phyloP scores from a whole-genome alignment of 1,284 basidiomycete genomes.

The Rhodotorula sp. region DNA sequence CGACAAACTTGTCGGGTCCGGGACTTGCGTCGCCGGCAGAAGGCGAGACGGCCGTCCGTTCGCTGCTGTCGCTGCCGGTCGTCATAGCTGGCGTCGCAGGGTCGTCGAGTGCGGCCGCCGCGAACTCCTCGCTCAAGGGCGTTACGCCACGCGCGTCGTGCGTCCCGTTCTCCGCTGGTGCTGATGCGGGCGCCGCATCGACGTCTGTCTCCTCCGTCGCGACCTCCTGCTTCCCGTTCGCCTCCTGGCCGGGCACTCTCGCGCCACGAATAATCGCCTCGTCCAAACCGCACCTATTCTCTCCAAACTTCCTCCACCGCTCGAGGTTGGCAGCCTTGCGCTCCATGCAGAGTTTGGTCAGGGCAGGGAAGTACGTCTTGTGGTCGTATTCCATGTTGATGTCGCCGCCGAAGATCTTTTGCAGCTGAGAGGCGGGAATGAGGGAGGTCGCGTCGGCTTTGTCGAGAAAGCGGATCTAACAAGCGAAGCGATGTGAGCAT shows the following conservation, averaged over 20 bases:
- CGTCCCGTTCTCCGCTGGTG: background rate
- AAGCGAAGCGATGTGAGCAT: too few relatives aligned
- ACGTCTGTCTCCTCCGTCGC: background rate
- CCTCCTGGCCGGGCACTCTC: slow-evolving; percentile 1
- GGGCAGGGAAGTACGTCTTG: slow-evolving; percentile 48
- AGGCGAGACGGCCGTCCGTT: background rate
- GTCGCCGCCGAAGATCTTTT: slow-evolving; percentile 41
- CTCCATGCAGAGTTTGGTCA: slow-evolving; percentile 45
- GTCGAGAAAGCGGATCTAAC: slow-evolving; percentile 43
- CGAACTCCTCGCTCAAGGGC: slow-evolving; percentile 6
- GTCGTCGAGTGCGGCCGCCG: slow-evolving; percentile 1
- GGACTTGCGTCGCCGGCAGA: background rate
- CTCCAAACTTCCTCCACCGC: slow-evolving; percentile 47
- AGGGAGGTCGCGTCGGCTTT: slow-evolving; percentile 41
- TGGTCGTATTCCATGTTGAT: slow-evolving; percentile 48
- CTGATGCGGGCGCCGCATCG: background rate
- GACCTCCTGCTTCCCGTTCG: background rate
- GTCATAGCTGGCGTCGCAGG: background rate
- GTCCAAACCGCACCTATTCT: slow-evolving; percentile 45
- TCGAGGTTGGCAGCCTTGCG: slow-evolving; percentile 46
- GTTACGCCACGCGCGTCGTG: background rate
- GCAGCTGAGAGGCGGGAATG: slow-evolving; percentile 41
- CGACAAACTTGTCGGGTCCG: slow-evolving; percentile 25
- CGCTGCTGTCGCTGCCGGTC: background rate
- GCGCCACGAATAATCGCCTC: slow-evolving; percentile 50